Base-by-base conservation (phyloP, 78 protist genomes). In the Dictyostelium purpureum region DNA sequence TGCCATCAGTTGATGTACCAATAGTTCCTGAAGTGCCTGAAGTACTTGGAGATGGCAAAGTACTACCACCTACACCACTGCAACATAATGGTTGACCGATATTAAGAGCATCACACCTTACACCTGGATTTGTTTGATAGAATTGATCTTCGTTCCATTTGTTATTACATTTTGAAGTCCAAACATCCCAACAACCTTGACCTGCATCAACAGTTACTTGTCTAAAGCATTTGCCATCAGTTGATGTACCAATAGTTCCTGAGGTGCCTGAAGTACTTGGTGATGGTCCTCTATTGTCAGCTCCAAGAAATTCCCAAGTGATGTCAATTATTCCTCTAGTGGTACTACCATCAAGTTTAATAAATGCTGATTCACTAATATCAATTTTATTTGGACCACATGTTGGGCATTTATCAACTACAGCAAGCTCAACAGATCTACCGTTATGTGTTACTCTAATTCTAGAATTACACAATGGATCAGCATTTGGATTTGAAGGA, bases 401-500 rank as follows among this genome's bases (percentile, higher is more conserved):
- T 14, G 47, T 9, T 51, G 80, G 80, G 2, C 80, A 74, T 74
- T 74, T 47, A 51, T 74, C 80, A 43, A 6, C n/a, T 10, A 74
- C 66, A 35, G 80, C 67, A 18, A 52, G 40, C 9, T 37, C 52
- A 18, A 52, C 28, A 4, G 66, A 21, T 4, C 33, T 52, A 47
- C 66, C 61, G 21, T 51, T 51, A 19, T 74, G 52, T 12, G 67
- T 49, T 26, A 74, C 65, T 28, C 52, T 74, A 6, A 74, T 35
- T 3, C 11, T 28, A 49, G 16, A 16, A 54, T 16, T 26, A 33
- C 80, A 74, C 6, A 74, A 16, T 52, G 80, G 80, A 74, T 74
- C 80, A 31, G 1, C 5, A 49, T 74, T 74, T 74, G 80, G 80
- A 74, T 74, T 74, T n/a, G 67, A 35, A n/a, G n/a, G n/a, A 11